These are phyloP conservation scores for Phytophthora multivora DNA, from an alignment of 352 stramenopile genomes.

Conservation along the genomic window DNA sequence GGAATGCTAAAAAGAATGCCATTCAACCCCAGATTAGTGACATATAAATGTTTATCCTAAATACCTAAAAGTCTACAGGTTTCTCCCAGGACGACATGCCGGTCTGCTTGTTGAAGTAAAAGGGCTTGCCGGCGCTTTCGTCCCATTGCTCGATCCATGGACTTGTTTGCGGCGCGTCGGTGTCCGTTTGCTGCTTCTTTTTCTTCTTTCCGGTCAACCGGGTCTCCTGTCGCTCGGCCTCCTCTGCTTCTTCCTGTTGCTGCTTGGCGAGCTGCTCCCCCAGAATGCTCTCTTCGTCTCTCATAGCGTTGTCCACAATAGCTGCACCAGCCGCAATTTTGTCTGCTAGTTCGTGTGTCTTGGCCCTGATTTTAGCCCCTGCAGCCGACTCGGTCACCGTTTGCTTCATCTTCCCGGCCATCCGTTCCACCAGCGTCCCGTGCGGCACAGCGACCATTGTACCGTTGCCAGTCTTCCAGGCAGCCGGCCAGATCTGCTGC, in stretches of 20 bases:
- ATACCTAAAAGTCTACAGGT: conserved; percentile 60
- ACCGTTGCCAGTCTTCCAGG: conserved; percentile 65
- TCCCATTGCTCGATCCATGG: conserved; percentile 86
- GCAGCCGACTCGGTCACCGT: conserved; percentile 63
- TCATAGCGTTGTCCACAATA: conserved; percentile 69
- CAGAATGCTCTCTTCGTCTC: conserved; percentile 67
- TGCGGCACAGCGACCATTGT: conserved; percentile 37
- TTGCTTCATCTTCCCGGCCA: conserved; percentile 68
- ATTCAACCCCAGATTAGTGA: too few species aligned
- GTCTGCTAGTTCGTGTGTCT: conserved; percentile 70
- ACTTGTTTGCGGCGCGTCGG: conserved; percentile 24
- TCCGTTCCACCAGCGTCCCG: conserved; percentile 57
- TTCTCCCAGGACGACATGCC: conserved; percentile 84
- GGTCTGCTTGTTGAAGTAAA: conserved; percentile 90
- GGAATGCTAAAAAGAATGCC: too few species aligned
- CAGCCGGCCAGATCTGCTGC: conserved; percentile 80
- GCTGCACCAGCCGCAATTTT: conserved; percentile 71
- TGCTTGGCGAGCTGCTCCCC: conserved; percentile 63
- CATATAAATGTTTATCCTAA: not conserved
- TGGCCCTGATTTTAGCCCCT: conserved; percentile 62
- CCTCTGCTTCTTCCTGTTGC: conserved; percentile 42
- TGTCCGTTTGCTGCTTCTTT: conserved; percentile 22
- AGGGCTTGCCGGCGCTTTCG: conserved; percentile 71
- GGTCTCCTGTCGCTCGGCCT: conserved; percentile 18
- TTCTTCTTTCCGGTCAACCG: conserved; percentile 34